A percentile compares a stretch with the other conserved stretches of the same genome.
phyloP scores from a whole-genome alignment of 768 basidiomycete genomes.

The Pleurotus sapidus region DNA sequence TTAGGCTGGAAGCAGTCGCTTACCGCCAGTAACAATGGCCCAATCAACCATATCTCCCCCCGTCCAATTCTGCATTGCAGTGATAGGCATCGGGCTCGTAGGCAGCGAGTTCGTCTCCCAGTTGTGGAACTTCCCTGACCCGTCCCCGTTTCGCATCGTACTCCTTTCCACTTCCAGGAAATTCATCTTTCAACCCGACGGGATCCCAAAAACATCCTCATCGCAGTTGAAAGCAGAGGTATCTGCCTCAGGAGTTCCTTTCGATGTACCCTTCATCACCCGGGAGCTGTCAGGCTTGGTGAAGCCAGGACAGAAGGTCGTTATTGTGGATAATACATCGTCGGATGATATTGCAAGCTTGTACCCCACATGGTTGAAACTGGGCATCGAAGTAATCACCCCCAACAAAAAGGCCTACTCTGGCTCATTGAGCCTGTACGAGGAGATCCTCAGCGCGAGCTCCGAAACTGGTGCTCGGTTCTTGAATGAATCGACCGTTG shows the following conservation, averaged over 20 bases:
- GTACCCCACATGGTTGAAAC: constrained; percentile 78
- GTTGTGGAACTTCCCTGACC: constrained; percentile 62
- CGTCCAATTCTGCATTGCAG: constrained; percentile 54
- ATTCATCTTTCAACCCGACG: constrained; percentile 49
- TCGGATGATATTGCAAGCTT: constrained; percentile 74
- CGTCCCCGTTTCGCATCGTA: constrained; percentile 58
- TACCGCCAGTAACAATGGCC: neutral
- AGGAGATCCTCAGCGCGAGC: constrained; percentile 61
- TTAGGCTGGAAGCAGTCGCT: too few species aligned
- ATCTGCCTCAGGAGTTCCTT: constrained; percentile 37
- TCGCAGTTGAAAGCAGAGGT: constrained; percentile 35
- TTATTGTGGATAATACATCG: constrained; percentile 92
- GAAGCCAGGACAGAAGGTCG: constrained; percentile 44
- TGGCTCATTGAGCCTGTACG: constrained; percentile 62
- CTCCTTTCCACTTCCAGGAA: constrained; percentile 68
- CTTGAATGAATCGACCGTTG: constrained; percentile 90
- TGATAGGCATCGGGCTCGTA: constrained; percentile 92
- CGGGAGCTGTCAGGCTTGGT: constrained; percentile 44
- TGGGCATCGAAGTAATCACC: constrained; percentile 86
- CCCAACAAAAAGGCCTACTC: constrained; percentile 99
- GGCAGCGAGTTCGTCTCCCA: constrained; percentile 86
- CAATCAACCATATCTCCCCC: constrained; percentile 7
- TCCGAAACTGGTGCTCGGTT: constrained; percentile 61
- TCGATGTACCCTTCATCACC: constrained; percentile 46
- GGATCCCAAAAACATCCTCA: constrained; percentile 29